Evolutionary conservation across 495 filamentous ascomycete genomes (phyloP), one percentile per base, ranked within the genome.

Genomic region (Xylona heveae): DNA sequence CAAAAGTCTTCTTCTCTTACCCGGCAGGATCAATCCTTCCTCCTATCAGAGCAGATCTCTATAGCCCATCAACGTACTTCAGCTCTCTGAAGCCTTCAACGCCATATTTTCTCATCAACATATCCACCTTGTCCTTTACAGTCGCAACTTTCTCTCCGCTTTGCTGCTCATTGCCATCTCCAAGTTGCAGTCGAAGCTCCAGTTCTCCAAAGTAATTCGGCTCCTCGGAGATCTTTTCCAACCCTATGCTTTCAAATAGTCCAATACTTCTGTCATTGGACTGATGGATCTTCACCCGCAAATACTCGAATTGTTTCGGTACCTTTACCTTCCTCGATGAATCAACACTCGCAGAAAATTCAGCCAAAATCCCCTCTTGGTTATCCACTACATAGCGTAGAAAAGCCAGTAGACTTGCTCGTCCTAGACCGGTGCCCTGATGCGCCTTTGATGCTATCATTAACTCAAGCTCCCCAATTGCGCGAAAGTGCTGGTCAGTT

Each of bases 381-480:
- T 68, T 51, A 3, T 39, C 39, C 2, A 53, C 31, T 10, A 91
- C 49, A 49, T 75, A 91, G 35, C 52, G 37, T 38, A 92, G 35
- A 41, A 93, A 83, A 1, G 67, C 47, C 13, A 66, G 35, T n/a
- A 88, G 54, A 3, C 70, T 62, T 0, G 66, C 68, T 25, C 64
- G 51, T 0, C 83, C 83, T 13, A 69, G 57, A 0, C 83, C 83
- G 7, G 51, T 51, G 0, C 75, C 52, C 31, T 73, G 74, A 12
- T 65, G 53, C 1, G 40, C 29, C 13, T 57, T 54, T 8, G 54
- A 49, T 1, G 83, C 83, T 33, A 93, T 75, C 83, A 93, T 93
- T 36, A 93, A 63, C 53, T 91, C 81, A 25, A 93, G 47, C 38
- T 92, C 83, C 13, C 78, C 83, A 14, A 74, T 47, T 23, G 70